Base-by-base conservation (phyloP, 352 stramenopile genomes). In the Albugo candida region DNA sequence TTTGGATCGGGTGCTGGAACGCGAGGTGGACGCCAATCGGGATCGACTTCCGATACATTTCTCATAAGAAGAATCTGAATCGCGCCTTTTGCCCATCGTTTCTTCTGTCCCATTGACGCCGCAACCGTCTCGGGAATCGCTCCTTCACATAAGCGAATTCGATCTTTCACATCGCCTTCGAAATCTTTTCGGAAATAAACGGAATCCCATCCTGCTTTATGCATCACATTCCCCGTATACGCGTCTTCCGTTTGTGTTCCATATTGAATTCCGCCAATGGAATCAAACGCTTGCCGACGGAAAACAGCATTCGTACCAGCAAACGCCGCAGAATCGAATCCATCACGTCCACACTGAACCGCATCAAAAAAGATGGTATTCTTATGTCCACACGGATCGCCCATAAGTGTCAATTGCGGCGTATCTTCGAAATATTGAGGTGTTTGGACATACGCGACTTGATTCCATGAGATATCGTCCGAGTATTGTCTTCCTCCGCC, bases 231-330 rank as follows among this genome's bases (percentile, higher is more conserved):
- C 17, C 48, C 48, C 5, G 48, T 53, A 43, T 53, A 53, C 14
- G 48, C 48, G 48, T 61, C 55, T 51, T 61, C 55, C 8, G 55
- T 61, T 44, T 60, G 57, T 35, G 44, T 52, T 11, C 55, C 55
- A 36, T 48, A 49, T 10, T 51, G 46, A 41, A 61, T 60, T 8
- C 55, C 55, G 10, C 55, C 55, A 14, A 60, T 54, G 16, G 41
- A 48, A 39, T 59, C 46, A 13, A 60, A 51, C n/a, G 54, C 54
- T 34, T 60, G 40, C 18, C 54, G 47, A 48, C 46, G 49, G 45
- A 61, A 61, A 11, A 55, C 56, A 11, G 56, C 54, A 31, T 56
- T 56, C 18, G 54, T 61, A 17, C 54, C 54, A 39, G 48, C 48
- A 49, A 53, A 53, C 18, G 48, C 48, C 5, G 48, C 48, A 10